Base-by-base conservation (phyloP, 1,284 basidiomycete genomes). In the Cryptococcus sp. region DNA sequence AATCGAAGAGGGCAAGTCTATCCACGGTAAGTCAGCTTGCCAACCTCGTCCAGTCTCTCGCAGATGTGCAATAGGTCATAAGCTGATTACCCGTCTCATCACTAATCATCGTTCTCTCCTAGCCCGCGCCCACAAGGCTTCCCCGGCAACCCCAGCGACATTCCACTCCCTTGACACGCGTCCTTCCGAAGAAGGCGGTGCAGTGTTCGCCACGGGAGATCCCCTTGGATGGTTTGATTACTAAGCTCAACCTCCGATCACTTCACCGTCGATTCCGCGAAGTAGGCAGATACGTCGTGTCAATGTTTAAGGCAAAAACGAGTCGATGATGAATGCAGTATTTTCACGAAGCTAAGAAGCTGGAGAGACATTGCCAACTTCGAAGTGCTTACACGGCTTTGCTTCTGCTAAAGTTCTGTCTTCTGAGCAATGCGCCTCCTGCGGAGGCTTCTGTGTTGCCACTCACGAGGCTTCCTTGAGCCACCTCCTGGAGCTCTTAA, bases 141-240 rank as follows among this genome's bases (percentile, higher is more conserved):
- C 59, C 26, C 49, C 55, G 15, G 44, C 46, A 5, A 50, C 58
- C 25, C 39, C 61, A 10, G 48, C 71, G 13, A 64, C 64, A 2
- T 74, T 69, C 66, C 72, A 74, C 49, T 71, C 70, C 2, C 50
- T 74, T 65, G 72, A 74, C 50, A 74, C 72, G 34, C 61, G 72
- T 37, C 70, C 67, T 13, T 58, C 60, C 5, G 59, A 51, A 8
- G 69, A 74, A 45, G 68, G 68, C 25, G 72, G 72, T 0, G 72
- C 72, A 7, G 65, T 74, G 4, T 74, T 72, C 65, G 61, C 50
- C 22, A 69, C 63, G 25, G 70, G 70, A 26, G 68, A 70, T 39
- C 57, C 62, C 2, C 61, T 74, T 4, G 57, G 43, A 17, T 74
- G 71, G 70, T 74, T 74, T 50, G 70, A 74, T 48, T 74, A 74